Base-by-base conservation (phyloP, 306 rosid genomes). In the Pterocarpus santalinus region DNA sequence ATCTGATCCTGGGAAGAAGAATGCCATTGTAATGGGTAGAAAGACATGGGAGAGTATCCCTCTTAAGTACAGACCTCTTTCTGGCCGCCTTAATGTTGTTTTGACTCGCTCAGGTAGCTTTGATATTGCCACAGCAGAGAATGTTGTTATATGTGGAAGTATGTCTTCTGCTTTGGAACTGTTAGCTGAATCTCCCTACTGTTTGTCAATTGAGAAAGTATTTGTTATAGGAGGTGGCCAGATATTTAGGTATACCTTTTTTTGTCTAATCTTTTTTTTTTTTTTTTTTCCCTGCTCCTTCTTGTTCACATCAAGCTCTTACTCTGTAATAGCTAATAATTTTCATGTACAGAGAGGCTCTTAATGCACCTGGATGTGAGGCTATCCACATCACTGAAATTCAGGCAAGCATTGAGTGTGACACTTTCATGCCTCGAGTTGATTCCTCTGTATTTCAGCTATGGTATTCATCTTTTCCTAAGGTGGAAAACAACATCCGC, bases 31-130 rank as follows among this genome's bases (percentile, higher is more conserved):
- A 78, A 95, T 95, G 99, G 99, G 98, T 63, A 88, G 99, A 81
- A 93, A 89, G 81, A 89, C 98, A 55, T 95, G 99, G 99, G 99
- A 95, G 90, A 86, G 97, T 75, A 91, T 93, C 82, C 92, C 91
- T 43, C 78, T 79, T 33, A 89, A 87, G 53, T 55, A 66, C 28
- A 94, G 92, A 62, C 99, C 99, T 73, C 90, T 93, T 61, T 87
- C 96, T 30, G 98, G 97, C 46, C 96, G 98, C 36, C 97, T 95
- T 52, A 95, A 93, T 84, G 94, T 95, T 82, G 97, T 95, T 85
- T 83, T 95, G 58, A 93, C 99, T 76, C 96, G 96, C 51, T 93
- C 99, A 0, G 93, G 94, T 51, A 91, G 94, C 70, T 95, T 90
- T 72, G 99, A 95, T 75, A 88, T 90, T 86, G 94, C 93, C 2